Evolutionary conservation across 2,329 filamentous ascomycete species (phyloP).

Genomic region (Didymella exigua): DNA sequence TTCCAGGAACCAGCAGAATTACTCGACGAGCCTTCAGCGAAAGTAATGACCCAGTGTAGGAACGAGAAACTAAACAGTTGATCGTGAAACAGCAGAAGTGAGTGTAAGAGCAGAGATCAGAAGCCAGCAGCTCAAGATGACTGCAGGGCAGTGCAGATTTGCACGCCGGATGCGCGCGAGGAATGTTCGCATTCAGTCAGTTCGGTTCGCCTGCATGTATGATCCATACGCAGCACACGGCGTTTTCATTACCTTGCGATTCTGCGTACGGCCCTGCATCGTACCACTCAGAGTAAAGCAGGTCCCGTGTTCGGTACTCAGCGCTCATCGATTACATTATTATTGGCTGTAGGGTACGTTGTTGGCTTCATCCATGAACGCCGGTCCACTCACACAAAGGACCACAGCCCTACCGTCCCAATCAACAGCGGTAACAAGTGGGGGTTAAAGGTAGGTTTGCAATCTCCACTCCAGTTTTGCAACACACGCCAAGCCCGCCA

Average conservation of each 20-base stretch:
- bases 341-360: not conserved
- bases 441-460: not conserved
- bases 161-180: not conserved
- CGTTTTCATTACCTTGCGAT: conserved; percentile 1
- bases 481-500: conserved; percentile 1
- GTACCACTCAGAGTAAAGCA: not conserved
- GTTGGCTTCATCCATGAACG: not conserved
- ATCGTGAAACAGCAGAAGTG: not conserved
- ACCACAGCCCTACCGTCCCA: conserved; percentile 6
- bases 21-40: no score
- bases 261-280: not conserved
- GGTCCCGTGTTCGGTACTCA: conserved; percentile 7
- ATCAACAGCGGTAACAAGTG: no score
- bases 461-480: conserved; percentile 13
- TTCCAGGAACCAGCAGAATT: not conserved
- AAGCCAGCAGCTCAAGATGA: conserved; percentile 3
- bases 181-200: conserved; percentile 8
- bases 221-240: not conserved
- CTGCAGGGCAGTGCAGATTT: conserved; percentile 5
- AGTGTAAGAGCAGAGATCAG: conserved; percentile 1
- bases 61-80: not conserved
- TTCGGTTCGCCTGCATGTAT: not conserved
- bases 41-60: not conserved
- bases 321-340: not conserved
- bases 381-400: conserved; percentile 1